Percentiles rank a stretch among this genome's conserved stretches.
phyloP scores from a whole-genome alignment of 306 rosid genomes.

The Luffa acutangula region DNA sequence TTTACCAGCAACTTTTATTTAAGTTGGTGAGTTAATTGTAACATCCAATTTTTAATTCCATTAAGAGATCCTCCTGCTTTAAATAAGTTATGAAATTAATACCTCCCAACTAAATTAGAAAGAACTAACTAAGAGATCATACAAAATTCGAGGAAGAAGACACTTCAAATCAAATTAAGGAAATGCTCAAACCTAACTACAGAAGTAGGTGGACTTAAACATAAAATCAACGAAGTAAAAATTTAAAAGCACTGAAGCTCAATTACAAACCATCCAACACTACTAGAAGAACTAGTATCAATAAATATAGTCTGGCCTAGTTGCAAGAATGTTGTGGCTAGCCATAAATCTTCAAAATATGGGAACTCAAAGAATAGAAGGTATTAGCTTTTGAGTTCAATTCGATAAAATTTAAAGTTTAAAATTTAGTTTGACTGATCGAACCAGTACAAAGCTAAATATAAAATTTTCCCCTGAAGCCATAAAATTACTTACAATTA shows the following conservation, averaged over 20 bases:
- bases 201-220: not conserved
- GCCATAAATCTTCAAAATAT: not conserved
- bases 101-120: too few species aligned
- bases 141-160: not conserved
- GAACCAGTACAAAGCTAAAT: too few species aligned
- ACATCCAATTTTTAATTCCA: not conserved
- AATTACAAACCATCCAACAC: not conserved
- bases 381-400: too few species aligned
- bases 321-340: not conserved
- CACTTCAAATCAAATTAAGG: not conserved
- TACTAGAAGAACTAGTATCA: too few species aligned
- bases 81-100: too few species aligned
- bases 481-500: too few species aligned
- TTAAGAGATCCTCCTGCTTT: too few species aligned
- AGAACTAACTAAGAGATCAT: too few species aligned
- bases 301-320: not conserved
- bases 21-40: not conserved
- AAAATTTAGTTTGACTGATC: too few species aligned
- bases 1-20: not conserved
- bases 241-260: not conserved
- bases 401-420: too few species aligned
- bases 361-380: not conserved
- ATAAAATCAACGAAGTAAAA: not conserved
- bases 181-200: not conserved
- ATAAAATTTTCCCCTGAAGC: too few species aligned